phyloP scores from a whole-genome alignment of 257 asterid genomes.

The Solanum medicagineum region DNA sequence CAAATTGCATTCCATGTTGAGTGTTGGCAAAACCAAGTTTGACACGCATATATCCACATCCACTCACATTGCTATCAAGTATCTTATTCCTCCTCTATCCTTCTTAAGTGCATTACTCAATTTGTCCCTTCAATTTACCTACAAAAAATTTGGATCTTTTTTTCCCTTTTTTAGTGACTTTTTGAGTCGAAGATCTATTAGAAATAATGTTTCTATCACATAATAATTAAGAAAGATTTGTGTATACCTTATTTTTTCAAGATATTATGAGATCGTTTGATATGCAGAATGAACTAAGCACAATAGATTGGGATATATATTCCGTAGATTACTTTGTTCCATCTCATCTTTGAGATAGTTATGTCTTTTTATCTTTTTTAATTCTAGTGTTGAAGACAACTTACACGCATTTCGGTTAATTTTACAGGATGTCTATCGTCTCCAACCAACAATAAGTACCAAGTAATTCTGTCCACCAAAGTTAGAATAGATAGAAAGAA shows the following conservation, averaged over 20 bases:
- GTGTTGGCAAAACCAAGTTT: background rate
- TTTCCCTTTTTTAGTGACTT: background rate
- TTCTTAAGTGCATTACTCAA: background rate
- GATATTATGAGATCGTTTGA: background rate
- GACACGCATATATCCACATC: background rate
- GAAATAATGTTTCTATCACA: background rate
- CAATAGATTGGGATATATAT: background rate
- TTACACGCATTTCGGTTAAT: background rate
- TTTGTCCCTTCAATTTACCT: background rate
- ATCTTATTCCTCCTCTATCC: background rate
- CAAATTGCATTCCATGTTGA: background rate
- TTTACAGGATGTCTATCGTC: background rate
- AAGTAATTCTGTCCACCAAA: background rate
- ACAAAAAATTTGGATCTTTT: background rate
- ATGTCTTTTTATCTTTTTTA: background rate
- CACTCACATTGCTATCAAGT: background rate
- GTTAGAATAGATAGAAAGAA: background rate
- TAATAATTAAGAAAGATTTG: background rate
- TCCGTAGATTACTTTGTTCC: background rate
- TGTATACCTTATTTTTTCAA: background rate
- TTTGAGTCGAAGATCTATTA: background rate
- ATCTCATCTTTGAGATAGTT: background rate
- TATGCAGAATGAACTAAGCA: background rate
- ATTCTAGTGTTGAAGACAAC: no score
- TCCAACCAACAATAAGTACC: background rate